Percentiles rank a stretch among this genome's conserved stretches.
Conservation (phyloP, 805 yeast genomes). For the Debaryomyces prosopidis region DNA sequence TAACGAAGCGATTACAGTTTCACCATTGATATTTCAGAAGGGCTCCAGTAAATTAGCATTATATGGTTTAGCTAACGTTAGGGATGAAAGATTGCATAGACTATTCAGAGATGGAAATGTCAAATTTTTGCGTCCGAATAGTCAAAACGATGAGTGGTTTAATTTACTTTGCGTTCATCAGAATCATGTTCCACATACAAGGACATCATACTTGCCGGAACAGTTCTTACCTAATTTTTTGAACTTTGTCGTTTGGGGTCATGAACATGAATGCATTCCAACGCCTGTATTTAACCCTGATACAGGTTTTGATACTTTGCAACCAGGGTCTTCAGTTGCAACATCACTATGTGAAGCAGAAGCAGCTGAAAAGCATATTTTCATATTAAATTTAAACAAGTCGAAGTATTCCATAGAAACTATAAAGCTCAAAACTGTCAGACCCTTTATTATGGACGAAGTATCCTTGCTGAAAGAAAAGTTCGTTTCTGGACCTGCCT, state of each 20-base stretch:
- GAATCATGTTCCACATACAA: constrained; percentile 80
- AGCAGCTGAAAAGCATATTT: constrained; percentile 70
- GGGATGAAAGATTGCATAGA: constrained; percentile 85
- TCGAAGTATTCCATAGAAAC: constrained; percentile 57
- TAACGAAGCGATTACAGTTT: constrained; percentile 69
- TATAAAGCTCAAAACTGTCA: constrained; percentile 63
- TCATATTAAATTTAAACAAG: constrained; percentile 65
- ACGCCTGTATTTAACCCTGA: constrained; percentile 59
- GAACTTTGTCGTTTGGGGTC: constrained; percentile 93
- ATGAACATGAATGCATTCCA: constrained; percentile 92
- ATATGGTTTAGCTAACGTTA: constrained; percentile 83
- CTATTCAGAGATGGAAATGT: constrained; percentile 81
- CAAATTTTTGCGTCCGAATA: constrained; percentile 70
- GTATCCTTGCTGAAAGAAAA: constrained; percentile 54
- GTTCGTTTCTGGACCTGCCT: constrained; percentile 60
- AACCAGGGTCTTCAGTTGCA: constrained; percentile 93
- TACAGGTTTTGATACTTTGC: constrained; percentile 73
- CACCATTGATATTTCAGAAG: constrained; percentile 80
- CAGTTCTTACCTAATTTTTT: constrained; percentile 76
- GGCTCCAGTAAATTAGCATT: constrained; percentile 81
- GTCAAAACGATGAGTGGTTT: constrained; percentile 69
- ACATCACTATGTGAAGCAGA: constrained; percentile 89
- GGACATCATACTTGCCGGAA: constrained; percentile 84
- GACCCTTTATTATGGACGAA: constrained; percentile 81
- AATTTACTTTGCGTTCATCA: constrained; percentile 88